phyloP scores from a whole-genome alignment of 1,139 yeast genomes.

The Debaryomycetaceae sp. region DNA sequence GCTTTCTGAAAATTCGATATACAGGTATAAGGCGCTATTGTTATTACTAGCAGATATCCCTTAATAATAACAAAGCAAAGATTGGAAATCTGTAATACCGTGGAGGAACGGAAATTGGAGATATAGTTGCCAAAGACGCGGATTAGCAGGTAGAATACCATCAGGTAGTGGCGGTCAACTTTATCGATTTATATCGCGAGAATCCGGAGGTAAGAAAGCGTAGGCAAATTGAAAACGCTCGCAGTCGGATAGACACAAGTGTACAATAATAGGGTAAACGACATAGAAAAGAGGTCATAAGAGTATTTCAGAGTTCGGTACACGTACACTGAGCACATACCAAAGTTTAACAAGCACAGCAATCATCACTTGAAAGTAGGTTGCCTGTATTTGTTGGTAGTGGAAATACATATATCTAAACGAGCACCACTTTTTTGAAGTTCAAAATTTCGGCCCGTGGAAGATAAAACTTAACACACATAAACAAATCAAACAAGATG shows the following conservation, averaged over 20 bases:
- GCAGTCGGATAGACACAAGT: neutral
- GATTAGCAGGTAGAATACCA: neutral
- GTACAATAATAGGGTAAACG: neutral
- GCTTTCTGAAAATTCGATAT: neutral
- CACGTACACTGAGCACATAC: neutral
- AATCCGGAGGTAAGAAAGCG: neutral
- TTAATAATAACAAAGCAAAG: neutral
- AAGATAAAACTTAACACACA: neutral
- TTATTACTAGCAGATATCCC: neutral
- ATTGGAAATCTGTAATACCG: neutral
- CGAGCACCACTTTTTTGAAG: neutral
- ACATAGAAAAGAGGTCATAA: neutral
- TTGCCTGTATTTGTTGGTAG: neutral
- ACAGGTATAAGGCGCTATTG: neutral
- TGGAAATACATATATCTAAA: neutral
- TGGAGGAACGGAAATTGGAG: neutral
- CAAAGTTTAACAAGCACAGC: neutral
- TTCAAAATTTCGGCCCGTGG: neutral
- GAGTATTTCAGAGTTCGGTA: neutral
- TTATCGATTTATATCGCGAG: neutral
- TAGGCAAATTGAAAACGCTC: neutral
- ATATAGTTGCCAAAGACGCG: neutral
- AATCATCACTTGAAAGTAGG: neutral
- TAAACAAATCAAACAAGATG: constrained; percentile 2
- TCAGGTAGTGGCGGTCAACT: neutral